Conservation (phyloP, 2,329 filamentous ascomycete species). For the Mycosphaerella sp. region DNA sequence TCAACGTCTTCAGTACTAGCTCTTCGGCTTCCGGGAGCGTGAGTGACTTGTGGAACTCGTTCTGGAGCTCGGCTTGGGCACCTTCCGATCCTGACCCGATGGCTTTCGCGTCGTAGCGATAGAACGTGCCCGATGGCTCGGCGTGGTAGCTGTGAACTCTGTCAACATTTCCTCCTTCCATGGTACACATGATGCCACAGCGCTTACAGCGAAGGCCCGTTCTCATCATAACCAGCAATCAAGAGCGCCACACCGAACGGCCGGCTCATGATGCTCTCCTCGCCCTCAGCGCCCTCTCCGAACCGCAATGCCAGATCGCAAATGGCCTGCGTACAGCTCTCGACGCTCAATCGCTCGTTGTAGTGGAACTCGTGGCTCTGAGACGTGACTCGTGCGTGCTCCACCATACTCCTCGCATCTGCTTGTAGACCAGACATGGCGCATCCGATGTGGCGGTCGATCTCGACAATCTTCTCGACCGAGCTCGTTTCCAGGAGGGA, state of each 20-base stretch:
- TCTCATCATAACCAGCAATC: conserved; percentile 95
- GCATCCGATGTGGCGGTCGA: conserved; percentile 97
- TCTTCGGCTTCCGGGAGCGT: conserved; percentile 91
- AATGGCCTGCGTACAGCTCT: conserved; percentile 98
- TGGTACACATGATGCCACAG: background rate
- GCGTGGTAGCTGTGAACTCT: conserved; percentile 69
- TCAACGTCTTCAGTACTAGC: conserved; percentile 91
- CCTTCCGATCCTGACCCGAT: conserved; percentile 97
- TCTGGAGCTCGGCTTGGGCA: conserved; percentile 94
- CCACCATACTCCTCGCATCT: conserved; percentile 94
- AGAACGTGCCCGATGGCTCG: conserved; percentile 96
- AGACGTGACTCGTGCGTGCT: conserved; percentile 91
- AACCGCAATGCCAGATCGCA: conserved; percentile 95
- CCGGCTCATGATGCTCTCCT: conserved; percentile 93
- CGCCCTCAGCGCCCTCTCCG: conserved; percentile 70
- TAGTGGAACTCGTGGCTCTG: conserved; percentile 99
- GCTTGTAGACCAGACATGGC: conserved; percentile 98
- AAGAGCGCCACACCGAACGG: conserved; percentile 95
- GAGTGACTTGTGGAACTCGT: conserved; percentile 97
- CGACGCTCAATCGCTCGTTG: conserved; percentile 86
- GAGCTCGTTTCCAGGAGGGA: conserved; percentile 95
- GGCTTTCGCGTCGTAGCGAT: conserved; percentile 97
- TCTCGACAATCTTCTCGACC: conserved; percentile 99
- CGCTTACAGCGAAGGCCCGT: conserved; percentile 76
- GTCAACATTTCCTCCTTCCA: conserved; percentile 10